These are phyloP conservation scores for Yamadazyma triangularis DNA, from an alignment of 1,139 yeast genomes.

Conservation along the genomic window DNA sequence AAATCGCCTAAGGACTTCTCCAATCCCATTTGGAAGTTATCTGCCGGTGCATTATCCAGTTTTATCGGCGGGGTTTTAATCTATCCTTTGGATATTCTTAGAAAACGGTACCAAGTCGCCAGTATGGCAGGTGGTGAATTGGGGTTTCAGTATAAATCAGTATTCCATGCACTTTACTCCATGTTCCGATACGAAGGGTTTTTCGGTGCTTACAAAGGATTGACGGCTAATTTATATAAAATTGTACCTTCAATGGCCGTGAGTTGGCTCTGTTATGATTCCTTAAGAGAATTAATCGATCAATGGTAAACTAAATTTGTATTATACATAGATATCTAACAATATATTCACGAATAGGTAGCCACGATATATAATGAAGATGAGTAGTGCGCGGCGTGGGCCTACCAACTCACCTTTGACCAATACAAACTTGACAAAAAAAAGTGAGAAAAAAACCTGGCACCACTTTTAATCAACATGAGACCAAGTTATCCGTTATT, in stretches of 20 bases:
- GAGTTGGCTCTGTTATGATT: slow-evolving; percentile 84
- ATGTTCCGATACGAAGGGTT: slow-evolving; percentile 74
- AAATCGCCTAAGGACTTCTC: slow-evolving; percentile 29
- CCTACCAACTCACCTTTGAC: background rate
- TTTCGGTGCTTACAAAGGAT: slow-evolving; percentile 81
- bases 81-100: slow-evolving; percentile 83
- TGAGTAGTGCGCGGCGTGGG: no score
- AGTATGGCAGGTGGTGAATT: slow-evolving; percentile 73
- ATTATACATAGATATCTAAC: no score
- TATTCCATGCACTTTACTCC: slow-evolving; percentile 62
- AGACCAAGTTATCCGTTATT: slow-evolving; percentile 52
- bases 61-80: slow-evolving; percentile 76
- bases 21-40: slow-evolving; percentile 54
- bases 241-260: slow-evolving; percentile 96
- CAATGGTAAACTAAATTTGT: slow-evolving; percentile 22
- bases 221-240: slow-evolving; percentile 83
- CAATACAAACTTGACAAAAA: background rate
- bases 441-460: background rate
- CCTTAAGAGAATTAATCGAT: slow-evolving; percentile 42
- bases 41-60: slow-evolving; percentile 74
- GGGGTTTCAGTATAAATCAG: slow-evolving; percentile 77
- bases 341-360: no score
- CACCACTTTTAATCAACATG: slow-evolving; percentile 41
- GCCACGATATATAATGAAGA: no score
- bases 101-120: slow-evolving; percentile 89